Percentiles rank a stretch among this genome's conserved stretches.
phyloP scores from a whole-genome alignment of 2,329 filamentous ascomycete genomes.

The Penicillium hesseltinei region DNA sequence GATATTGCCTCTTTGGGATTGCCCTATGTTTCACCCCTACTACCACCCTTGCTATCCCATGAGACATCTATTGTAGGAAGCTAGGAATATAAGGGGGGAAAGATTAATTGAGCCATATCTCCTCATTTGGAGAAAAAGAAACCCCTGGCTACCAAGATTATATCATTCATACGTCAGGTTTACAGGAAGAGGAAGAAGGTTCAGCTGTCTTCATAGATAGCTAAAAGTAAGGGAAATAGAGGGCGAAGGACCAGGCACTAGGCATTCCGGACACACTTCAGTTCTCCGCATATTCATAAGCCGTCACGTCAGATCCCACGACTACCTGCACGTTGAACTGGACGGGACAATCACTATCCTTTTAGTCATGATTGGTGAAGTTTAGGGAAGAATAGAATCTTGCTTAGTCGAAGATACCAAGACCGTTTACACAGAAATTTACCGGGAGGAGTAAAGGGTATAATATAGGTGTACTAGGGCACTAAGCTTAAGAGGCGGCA shows the following conservation, averaged over 20 bases:
- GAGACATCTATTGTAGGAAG: background rate
- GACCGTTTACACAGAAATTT: too few relatives aligned
- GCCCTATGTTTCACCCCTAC: background rate
- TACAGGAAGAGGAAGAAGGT: background rate
- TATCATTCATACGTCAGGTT: background rate
- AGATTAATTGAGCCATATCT: background rate
- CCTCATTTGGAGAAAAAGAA: background rate
- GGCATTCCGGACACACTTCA: too few relatives aligned
- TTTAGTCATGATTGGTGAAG: too few relatives aligned
- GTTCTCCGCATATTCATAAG: too few relatives aligned
- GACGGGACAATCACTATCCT: too few relatives aligned
- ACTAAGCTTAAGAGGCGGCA: background rate
- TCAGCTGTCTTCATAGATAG: background rate
- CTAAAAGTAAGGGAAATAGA: background rate
- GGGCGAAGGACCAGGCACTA: background rate
- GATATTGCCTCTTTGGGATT: conserved; percentile 21
- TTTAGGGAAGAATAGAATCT: too few relatives aligned
- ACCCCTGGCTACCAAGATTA: background rate
- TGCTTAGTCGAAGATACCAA: too few relatives aligned
- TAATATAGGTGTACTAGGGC: background rate
- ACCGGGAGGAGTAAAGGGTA: too few relatives aligned
- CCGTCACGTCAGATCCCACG: too few relatives aligned
- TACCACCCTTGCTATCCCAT: background rate
- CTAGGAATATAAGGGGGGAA: background rate
- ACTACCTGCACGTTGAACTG: too few relatives aligned